These are phyloP conservation scores for Globisporangium iwayamae DNA, from an alignment of 352 stramenopile species.

Conservation along the genomic window DNA sequence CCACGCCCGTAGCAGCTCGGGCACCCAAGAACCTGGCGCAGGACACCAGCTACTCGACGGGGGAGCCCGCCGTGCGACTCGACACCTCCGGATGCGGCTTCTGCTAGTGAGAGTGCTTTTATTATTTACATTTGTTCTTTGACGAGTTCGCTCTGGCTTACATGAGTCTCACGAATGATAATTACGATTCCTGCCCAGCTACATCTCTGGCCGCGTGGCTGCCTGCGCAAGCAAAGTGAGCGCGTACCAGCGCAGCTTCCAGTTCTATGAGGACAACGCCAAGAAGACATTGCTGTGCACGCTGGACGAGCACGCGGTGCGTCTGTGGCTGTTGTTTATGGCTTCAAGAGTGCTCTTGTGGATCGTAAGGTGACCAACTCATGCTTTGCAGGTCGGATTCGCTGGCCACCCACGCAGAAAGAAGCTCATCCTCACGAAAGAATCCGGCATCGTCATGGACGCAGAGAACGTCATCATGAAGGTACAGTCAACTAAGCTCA, in stretches of 20 bases:
- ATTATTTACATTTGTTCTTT: neutral
- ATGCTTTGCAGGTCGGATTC: constrained; percentile 41
- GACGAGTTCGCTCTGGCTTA: neutral
- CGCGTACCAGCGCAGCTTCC: constrained; percentile 51
- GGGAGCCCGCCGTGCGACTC: constrained; percentile 49
- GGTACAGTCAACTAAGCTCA: constrained; percentile 16
- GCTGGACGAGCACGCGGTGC: constrained; percentile 67
- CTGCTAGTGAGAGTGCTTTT: constrained; percentile 41
- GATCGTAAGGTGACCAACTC: neutral
- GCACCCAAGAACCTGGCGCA: constrained; percentile 15
- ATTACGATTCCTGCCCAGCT: constrained; percentile 23
- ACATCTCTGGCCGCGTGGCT: constrained; percentile 59
- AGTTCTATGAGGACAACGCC: constrained; percentile 69
- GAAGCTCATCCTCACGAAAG: constrained; percentile 68
- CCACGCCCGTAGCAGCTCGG: neutral
- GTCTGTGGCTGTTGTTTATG: constrained; percentile 3
- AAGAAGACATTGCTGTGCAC: constrained; percentile 52
- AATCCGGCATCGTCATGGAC: constrained; percentile 54
- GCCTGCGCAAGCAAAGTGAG: constrained; percentile 74
- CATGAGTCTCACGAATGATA: neutral
- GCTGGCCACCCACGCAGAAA: constrained; percentile 42
- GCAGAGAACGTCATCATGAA: constrained; percentile 50
- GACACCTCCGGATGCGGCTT: constrained; percentile 62
- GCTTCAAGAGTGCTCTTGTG: neutral
- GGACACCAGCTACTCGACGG: constrained; percentile 33